A percentile compares a stretch with the other conserved stretches of the same genome.
Conservation (phyloP, 495 filamentous ascomycete genomes). For the Lepidopterella palustris region DNA sequence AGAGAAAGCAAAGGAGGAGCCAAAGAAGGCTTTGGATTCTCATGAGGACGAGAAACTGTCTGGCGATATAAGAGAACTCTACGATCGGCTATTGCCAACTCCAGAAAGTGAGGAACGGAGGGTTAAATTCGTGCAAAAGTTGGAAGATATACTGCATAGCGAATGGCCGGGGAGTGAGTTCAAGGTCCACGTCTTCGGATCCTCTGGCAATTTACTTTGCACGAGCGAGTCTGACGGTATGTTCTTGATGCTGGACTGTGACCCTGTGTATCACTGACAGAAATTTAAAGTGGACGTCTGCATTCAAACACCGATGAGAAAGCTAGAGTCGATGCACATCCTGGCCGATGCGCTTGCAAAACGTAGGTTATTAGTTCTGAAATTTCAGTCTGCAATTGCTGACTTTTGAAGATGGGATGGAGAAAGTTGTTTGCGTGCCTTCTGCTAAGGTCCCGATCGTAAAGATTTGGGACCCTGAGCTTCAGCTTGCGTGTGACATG, state of each 20-base stretch:
- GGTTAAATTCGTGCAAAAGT: slow-evolving; percentile 68
- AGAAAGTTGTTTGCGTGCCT: slow-evolving; percentile 86
- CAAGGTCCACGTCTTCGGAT: slow-evolving; percentile 89
- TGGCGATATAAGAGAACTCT: slow-evolving; percentile 74
- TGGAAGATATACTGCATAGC: slow-evolving; percentile 77
- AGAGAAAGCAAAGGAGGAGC: slow-evolving; percentile 56
- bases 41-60: slow-evolving; percentile 20
- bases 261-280: slow-evolving; percentile 1
- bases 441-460: slow-evolving; percentile 96
- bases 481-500: slow-evolving; percentile 90
- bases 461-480: slow-evolving; percentile 96
- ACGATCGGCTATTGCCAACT: slow-evolving; percentile 77
- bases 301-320: slow-evolving; percentile 83
- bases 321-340: slow-evolving; percentile 78
- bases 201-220: slow-evolving; percentile 89
- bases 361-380: slow-evolving; percentile 50
- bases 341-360: slow-evolving; percentile 76
- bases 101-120: slow-evolving; percentile 69
- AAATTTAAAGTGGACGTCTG: slow-evolving; percentile 80
- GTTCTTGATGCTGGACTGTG: slow-evolving; percentile 31
- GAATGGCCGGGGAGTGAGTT: slow-evolving; percentile 91
- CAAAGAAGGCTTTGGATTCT: slow-evolving; percentile 53
- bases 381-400: slow-evolving; percentile 15
- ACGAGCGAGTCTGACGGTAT: slow-evolving; percentile 95
- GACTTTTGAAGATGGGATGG: slow-evolving; percentile 75